Conservation (phyloP, 371 early-diverging fungal species). For the Synchytrium microbalum region DNA sequence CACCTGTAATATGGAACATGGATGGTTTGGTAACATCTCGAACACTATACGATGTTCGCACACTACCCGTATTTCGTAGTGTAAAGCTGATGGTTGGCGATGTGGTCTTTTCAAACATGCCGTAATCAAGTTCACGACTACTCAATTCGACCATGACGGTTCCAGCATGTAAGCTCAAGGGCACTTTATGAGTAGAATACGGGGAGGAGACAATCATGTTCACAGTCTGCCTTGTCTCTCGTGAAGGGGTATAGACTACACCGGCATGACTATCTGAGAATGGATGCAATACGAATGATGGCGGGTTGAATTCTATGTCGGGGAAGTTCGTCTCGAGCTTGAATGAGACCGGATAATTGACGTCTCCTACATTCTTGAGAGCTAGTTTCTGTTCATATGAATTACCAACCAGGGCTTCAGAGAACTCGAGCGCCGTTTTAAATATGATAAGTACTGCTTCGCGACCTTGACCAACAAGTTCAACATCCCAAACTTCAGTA, state of each 20-base stretch:
- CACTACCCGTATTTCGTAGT: slow-evolving; percentile 41
- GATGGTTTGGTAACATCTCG: slow-evolving; percentile 29
- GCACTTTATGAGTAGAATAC: slow-evolving; percentile 44
- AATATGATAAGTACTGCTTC: slow-evolving; percentile 54
- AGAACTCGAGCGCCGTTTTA: slow-evolving; percentile 40
- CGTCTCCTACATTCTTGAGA: slow-evolving; percentile 51
- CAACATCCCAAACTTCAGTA: slow-evolving; percentile 44
- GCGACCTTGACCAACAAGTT: slow-evolving; percentile 44
- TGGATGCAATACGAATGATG: slow-evolving; percentile 39
- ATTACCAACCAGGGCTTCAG: slow-evolving; percentile 51
- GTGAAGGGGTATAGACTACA: slow-evolving; percentile 38
- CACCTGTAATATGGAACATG: slow-evolving; percentile 32
- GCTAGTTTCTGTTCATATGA: slow-evolving; percentile 46
- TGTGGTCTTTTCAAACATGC: slow-evolving; percentile 46
- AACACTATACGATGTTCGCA: slow-evolving; percentile 37
- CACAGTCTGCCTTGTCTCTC: slow-evolving; percentile 34
- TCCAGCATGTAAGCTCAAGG: slow-evolving; percentile 45
- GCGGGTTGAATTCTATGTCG: slow-evolving; percentile 39
- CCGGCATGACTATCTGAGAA: slow-evolving; percentile 40
- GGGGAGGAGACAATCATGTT: slow-evolving; percentile 43
- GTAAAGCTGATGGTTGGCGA: slow-evolving; percentile 27
- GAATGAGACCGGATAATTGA: slow-evolving; percentile 51
- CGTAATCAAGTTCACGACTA: slow-evolving; percentile 37
- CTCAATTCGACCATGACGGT: slow-evolving; percentile 37
- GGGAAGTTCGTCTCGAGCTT: slow-evolving; percentile 37